These are phyloP conservation scores for Protomyces arabidopsidicola DNA, from an alignment of 1,139 yeast species.

Conservation along the genomic window DNA sequence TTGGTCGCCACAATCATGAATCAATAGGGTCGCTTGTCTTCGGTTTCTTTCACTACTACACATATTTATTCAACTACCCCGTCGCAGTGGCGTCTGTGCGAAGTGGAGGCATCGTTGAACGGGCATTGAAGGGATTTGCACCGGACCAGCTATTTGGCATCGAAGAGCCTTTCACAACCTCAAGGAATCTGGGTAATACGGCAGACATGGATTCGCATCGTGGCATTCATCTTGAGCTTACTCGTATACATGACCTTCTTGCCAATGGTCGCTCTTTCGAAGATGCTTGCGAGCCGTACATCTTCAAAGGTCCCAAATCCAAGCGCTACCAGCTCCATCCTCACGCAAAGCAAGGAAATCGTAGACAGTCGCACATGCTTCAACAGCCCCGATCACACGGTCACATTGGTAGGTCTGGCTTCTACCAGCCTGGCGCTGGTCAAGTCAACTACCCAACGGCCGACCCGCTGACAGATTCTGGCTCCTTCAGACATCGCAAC, in stretches of 20 bases:
- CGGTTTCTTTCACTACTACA: conserved; percentile 35
- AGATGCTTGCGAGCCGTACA: background rate
- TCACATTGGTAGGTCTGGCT: background rate
- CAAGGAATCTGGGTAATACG: conserved; percentile 36
- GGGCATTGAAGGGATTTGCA: conserved; percentile 34
- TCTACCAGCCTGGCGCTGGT: background rate
- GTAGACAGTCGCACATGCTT: background rate
- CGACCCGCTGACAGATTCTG: background rate
- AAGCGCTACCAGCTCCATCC: background rate
- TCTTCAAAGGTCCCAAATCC: background rate
- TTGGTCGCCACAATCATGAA: conserved; percentile 33
- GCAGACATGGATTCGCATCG: conserved; percentile 35
- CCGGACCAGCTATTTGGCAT: conserved; percentile 35
- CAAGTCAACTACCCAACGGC: background rate
- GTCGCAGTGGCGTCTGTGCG: conserved; percentile 34
- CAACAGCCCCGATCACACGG: background rate
- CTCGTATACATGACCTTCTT: conserved; percentile 33
- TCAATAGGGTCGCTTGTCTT: conserved; percentile 34
- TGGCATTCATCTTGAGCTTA: conserved; percentile 35
- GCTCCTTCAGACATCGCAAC: background rate
- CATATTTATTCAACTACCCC: conserved; percentile 34
- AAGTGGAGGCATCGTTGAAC: conserved; percentile 33
- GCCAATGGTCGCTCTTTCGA: conserved; percentile 8
- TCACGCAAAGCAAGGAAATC: background rate
- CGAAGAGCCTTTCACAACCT: conserved; percentile 35